Evolutionary conservation across 495 filamentous ascomycete genomes (phyloP).

Genomic region (Bacidia gigantensis): DNA sequence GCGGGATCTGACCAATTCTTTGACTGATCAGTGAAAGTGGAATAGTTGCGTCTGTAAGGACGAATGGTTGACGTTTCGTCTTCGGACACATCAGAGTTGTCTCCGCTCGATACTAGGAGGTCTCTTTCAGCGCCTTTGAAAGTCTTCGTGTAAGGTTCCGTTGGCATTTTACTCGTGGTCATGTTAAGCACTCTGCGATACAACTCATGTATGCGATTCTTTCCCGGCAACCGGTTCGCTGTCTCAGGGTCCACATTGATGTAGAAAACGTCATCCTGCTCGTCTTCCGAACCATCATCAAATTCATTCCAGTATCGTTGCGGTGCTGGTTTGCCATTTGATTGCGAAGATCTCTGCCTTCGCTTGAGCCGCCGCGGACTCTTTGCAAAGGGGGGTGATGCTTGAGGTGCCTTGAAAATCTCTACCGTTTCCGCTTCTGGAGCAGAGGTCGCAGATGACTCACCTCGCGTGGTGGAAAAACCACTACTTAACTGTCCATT

Average conservation of each 20-base stretch:
- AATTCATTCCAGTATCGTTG: slow-evolving; percentile 52
- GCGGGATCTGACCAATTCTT: slow-evolving; percentile 21
- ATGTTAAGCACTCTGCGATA: not conserved
- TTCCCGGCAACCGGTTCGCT: slow-evolving; percentile 32
- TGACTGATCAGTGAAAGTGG: slow-evolving; percentile 28
- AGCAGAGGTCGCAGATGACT: slow-evolving; percentile 21
- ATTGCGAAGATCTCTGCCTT: slow-evolving; percentile 4
- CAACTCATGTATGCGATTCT: slow-evolving; percentile 29
- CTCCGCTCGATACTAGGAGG: slow-evolving; percentile 9
- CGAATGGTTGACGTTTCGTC: not conserved
- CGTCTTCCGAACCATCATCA: slow-evolving; percentile 45
- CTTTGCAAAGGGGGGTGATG: not conserved
- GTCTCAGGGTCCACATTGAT: slow-evolving; percentile 44
- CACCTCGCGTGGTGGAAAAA: slow-evolving; percentile 10
- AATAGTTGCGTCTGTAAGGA: slow-evolving; percentile 21
- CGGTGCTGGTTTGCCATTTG: slow-evolving; percentile 2
- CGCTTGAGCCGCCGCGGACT: slow-evolving; percentile 16
- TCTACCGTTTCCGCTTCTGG: slow-evolving; percentile 5
- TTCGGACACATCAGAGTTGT: slow-evolving; percentile 14
- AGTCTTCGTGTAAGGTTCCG: not conserved
- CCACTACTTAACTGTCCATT: slow-evolving; percentile 14
- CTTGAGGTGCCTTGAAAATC: not conserved
- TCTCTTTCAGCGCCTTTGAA: not conserved
- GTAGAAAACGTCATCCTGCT: slow-evolving; percentile 33
- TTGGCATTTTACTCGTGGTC: not conserved